phyloP scores from a whole-genome alignment of 257 asterid species.

The Lavandula angustifolia region DNA sequence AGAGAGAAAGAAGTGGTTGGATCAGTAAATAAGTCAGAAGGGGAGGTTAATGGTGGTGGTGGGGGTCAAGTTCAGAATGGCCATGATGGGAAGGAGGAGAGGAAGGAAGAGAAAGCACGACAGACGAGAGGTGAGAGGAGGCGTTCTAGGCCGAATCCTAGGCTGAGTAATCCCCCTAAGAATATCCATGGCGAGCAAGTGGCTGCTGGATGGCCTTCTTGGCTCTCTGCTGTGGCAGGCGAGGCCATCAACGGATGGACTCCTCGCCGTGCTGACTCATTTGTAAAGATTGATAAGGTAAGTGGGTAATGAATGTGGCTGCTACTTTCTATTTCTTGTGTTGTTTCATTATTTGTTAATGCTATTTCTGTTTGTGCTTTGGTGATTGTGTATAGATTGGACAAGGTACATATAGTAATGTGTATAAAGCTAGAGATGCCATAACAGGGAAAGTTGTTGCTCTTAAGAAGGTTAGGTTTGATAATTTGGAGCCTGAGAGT shows the following conservation, averaged over 20 bases:
- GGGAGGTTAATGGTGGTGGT: slow-evolving; percentile 32
- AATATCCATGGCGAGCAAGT: slow-evolving; percentile 84
- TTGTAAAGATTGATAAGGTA: slow-evolving; percentile 82
- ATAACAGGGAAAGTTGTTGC: slow-evolving; percentile 71
- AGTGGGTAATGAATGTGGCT: slow-evolving; percentile 28
- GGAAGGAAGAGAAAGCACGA: slow-evolving; percentile 45
- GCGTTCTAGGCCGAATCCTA: slow-evolving; percentile 75
- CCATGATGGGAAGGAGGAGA: slow-evolving; percentile 48
- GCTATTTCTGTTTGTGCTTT: slow-evolving; percentile 17
- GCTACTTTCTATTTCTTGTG: slow-evolving; percentile 13
- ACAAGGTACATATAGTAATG: slow-evolving; percentile 87
- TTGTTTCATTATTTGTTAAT: slow-evolving; percentile 26
- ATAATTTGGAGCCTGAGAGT: slow-evolving; percentile 89
- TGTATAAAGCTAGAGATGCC: slow-evolving; percentile 81
- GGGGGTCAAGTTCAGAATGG: slow-evolving; percentile 55
- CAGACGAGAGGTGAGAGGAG: slow-evolving; percentile 60
- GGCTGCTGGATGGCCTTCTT: slow-evolving; percentile 93
- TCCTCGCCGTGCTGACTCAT: slow-evolving; percentile 85
- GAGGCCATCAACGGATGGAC: slow-evolving; percentile 89
- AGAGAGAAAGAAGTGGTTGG: slow-evolving; percentile 59
- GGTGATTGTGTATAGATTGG: slow-evolving; percentile 63
- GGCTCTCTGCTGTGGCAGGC: slow-evolving; percentile 88
- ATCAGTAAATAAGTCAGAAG: slow-evolving; percentile 49
- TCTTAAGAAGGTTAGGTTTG: slow-evolving; percentile 81
- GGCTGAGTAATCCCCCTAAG: slow-evolving; percentile 81